Evolutionary conservation across 1,284 basidiomycete species (phyloP), one percentile per base, ranked within the genome.

Genomic region (Naganishia cerealis): DNA sequence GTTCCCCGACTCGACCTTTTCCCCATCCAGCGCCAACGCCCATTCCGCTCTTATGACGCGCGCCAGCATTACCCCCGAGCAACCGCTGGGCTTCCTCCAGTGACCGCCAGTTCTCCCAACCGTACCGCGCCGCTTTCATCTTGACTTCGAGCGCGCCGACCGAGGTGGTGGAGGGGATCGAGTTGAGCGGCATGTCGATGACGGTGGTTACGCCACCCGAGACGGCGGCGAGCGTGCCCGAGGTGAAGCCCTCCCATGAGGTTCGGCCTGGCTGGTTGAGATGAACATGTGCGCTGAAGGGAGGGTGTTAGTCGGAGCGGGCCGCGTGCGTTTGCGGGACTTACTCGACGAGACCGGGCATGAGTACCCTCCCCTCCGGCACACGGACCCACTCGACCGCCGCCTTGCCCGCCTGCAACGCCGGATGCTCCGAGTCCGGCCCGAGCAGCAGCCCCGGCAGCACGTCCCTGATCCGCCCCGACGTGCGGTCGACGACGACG

Each of bases 121-220:
- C 87, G 58, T 80, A 71, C 33, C 70, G 75, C 1, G 94, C 91
- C 1, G 88, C 89, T 13, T 78, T 75, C 9, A 86, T 84, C 81
- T 96, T 96, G 38, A 82, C 76, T 56, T 86, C 80, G 18, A 96
- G 83, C 75, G 92, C 87, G 10, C 82, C 82, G 6, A 91, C 84
- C 0, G 91, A 93, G 0, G 91, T 94, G 0, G 94, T 96, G 0
- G 94, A 92, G 0, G 94, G 94, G 67, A 96, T 91, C 3, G 92
- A 94, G 80, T 96, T 96, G 67, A 96, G 83, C 1, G 94, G 94
- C 94, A 96, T 96, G 80, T 96, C 94, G 40, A 96, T 88, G 50
- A 96, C 82, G 1, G 91, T 92, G 5, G 94, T 96, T 33, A 96
- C 87, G 12, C 94, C 94, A 21, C 94, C 94, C 0, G 90, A 89